Base-by-base conservation (phyloP, 306 rosid species). In the Trifolium fragiferum region DNA sequence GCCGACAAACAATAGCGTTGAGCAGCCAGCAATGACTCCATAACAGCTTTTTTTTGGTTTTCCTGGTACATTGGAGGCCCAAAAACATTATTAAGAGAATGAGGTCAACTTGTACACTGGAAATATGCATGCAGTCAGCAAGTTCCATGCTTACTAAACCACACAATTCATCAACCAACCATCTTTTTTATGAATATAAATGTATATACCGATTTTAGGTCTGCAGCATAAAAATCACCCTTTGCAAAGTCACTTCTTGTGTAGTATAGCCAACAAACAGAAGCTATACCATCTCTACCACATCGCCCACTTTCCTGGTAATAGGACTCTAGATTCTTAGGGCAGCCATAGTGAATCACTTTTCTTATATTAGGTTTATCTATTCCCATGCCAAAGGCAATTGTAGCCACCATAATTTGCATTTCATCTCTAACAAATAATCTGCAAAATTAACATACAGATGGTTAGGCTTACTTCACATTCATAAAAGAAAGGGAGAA, bases 321-420 rank as follows among this genome's bases (percentile, higher is more conserved):
- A 83, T 93, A 93, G 70, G 89, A 87, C 78, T 93, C 97, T 68
- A 87, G 78, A 85, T 89, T 90, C 85, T 93, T 93, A 12, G 96
- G 98, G 84, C 98, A 93, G 63, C 98, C 98, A 79, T 87, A 90
- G 76, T 93, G 98, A 77, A 93, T 93, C 78, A 93, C 98, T 80
- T 87, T 87, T 79, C 98, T 86, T 82, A 93, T 82, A 76, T 90
- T 87, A 57, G 98, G 98, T 84, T 93, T 93, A 84, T 93, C 98
- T 75, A 93, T 93, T 62, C 98, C 98, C 97, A 93, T 93, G 55
- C 98, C 98, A 87, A 93, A 93, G 76, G 98, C 97, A 70, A 93
- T 67, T 53, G 98, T 93, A 25, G 98, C 98, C 78, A 93, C 96
- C 98, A 93, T 93, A 74, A 93, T 79, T 74, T 86, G 87, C 50